Percentiles rank a stretch among this genome's conserved stretches.
phyloP scores from a whole-genome alignment of 305 asterid genomes.

The Fraxinus ornus region DNA sequence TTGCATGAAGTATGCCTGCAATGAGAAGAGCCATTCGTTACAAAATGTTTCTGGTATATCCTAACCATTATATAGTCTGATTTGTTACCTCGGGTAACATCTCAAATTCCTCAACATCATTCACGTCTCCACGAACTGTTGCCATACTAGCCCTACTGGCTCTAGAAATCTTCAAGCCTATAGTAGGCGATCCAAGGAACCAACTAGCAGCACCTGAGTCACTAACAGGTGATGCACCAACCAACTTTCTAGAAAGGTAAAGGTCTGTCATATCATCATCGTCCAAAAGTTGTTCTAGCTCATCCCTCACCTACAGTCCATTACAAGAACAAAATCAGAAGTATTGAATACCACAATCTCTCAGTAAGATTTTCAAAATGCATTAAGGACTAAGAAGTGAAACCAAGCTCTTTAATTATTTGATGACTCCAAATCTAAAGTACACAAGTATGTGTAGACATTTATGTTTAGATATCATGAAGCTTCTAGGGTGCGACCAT shows the following conservation, averaged over 20 bases:
- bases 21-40: constrained; percentile 5
- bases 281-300: constrained; percentile 93
- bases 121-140: constrained; percentile 76
- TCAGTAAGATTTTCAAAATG: not conserved
- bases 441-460: not conserved
- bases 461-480: not conserved
- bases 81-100: constrained; percentile 84
- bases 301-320: constrained; percentile 76
- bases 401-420: not conserved
- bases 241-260: constrained; percentile 77
- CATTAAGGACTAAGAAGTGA: not conserved
- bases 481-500: not conserved
- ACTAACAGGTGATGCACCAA: constrained; percentile 71
- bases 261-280: constrained; percentile 97
- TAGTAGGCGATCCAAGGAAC: constrained; percentile 73
- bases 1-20: constrained; percentile 94
- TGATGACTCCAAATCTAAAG: not conserved
- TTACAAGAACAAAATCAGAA: not conserved
- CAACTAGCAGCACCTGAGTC: constrained; percentile 78
- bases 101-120: constrained; percentile 92
- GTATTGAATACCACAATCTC: not conserved
- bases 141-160: constrained; percentile 84
- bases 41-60: not conserved
- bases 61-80: not conserved
- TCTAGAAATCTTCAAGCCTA: constrained; percentile 84